Percentiles rank a stretch among this genome's conserved stretches.
phyloP scores from a whole-genome alignment of 306 rosid genomes.

The Dalbergia cultrata region DNA sequence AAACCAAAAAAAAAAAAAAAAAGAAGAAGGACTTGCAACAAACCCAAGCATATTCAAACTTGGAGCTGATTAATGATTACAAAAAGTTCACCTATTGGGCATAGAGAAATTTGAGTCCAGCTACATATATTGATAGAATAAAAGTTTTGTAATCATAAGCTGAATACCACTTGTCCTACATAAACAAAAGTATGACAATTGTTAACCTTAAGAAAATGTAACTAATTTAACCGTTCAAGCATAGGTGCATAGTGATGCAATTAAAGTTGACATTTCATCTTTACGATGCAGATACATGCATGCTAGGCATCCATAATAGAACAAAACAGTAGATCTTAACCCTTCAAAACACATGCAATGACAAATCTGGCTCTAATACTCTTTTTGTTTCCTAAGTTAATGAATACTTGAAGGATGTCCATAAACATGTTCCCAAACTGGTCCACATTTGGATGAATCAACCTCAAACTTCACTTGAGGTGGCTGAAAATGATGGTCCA shows the following conservation, averaged over 20 bases:
- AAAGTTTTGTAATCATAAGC: conserved; percentile 97
- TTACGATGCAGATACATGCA: not conserved
- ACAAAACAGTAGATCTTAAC: conserved; percentile 31
- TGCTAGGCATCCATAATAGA: conserved; percentile 16
- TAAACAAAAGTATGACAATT: conserved; percentile 17
- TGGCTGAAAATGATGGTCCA: conserved; percentile 93
- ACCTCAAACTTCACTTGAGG: conserved; percentile 95
- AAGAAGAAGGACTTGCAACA: conserved; percentile 89
- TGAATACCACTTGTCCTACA: conserved; percentile 97
- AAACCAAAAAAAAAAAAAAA: no score
- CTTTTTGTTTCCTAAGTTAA: conserved; percentile 12
- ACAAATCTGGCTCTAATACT: not conserved
- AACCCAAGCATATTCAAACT: conserved; percentile 93
- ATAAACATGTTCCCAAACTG: conserved; percentile 97
- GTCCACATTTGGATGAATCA: conserved; percentile 91
- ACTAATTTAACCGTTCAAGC: not conserved
- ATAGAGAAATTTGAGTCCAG: conserved; percentile 40
- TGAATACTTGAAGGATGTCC: conserved; percentile 90
- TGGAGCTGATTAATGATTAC: conserved; percentile 81
- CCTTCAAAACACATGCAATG: conserved; percentile 9
- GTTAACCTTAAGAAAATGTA: conserved; percentile 28
- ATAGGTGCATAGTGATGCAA: not conserved
- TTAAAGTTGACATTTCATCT: conserved; percentile 20
- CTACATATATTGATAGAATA: conserved; percentile 48
- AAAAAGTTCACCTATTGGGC: conserved; percentile 81